Percentiles rank a stretch among this genome's conserved stretches.
Conservation (phyloP, 2,329 filamentous ascomycete species). For the Fusarium chaquense region DNA sequence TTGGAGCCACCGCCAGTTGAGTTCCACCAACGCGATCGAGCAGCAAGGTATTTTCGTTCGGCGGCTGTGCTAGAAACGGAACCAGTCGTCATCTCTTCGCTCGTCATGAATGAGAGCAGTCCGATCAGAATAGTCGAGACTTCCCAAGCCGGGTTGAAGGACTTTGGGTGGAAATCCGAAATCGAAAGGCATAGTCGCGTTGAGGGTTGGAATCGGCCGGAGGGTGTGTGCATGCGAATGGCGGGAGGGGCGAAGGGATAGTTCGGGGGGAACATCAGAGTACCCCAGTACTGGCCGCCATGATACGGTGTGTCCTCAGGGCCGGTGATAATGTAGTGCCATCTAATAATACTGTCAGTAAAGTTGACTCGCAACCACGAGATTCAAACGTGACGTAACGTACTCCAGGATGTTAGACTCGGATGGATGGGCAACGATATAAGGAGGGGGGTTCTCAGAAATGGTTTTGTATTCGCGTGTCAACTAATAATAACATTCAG, state of each 20-base stretch:
- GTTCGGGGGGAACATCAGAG: constrained; percentile 92
- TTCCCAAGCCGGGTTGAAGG: constrained; percentile 98
- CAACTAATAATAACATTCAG: constrained; percentile 57
- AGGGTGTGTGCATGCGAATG: constrained; percentile 99
- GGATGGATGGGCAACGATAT: constrained; percentile 89
- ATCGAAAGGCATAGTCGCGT: constrained; percentile 95
- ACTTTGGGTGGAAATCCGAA: constrained; percentile 96
- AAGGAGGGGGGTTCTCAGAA: constrained; percentile 82
- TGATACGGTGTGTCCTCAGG: constrained; percentile 95
- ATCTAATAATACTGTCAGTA: constrained; percentile 62
- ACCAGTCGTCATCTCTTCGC: constrained; percentile 98
- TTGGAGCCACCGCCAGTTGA: constrained; percentile 88
- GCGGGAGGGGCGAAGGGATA: constrained; percentile 97
- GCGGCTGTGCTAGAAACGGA: constrained; percentile 80
- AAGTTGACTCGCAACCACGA: neutral
- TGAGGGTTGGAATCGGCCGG: constrained; percentile 92
- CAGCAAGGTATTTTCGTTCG: constrained; percentile 83
- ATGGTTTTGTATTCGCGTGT: constrained; percentile 73
- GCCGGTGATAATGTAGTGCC: constrained; percentile 96
- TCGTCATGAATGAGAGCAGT: constrained; percentile 96
- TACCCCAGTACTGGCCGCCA: constrained; percentile 97
- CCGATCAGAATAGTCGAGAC: constrained; percentile 96
- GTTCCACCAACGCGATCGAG: constrained; percentile 94
- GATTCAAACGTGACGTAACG: constrained; percentile 44
- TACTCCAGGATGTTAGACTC: constrained; percentile 93